Conservation (phyloP, 2,329 filamentous ascomycete genomes). For the Xylaria hypoxylon region DNA sequence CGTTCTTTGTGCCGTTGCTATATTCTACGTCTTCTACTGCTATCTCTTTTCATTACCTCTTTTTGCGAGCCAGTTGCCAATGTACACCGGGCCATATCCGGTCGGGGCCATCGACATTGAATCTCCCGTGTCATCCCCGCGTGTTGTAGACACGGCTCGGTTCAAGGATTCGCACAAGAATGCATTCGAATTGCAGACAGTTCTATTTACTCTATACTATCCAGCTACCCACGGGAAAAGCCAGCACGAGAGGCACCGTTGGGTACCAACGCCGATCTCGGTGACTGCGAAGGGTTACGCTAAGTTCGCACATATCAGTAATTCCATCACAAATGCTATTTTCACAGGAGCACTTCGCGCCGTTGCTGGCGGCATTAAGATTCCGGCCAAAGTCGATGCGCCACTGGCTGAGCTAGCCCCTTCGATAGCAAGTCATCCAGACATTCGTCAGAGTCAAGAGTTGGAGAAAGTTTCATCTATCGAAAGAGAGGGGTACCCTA, state of each 20-base stretch:
- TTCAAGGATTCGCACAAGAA: constrained; percentile 53
- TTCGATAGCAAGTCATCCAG: constrained; percentile 41
- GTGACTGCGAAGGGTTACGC: constrained; percentile 61
- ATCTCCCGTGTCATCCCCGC: constrained; percentile 46
- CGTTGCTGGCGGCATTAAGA: constrained; percentile 58
- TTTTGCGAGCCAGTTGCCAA: constrained; percentile 58
- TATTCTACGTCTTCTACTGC: constrained; percentile 56
- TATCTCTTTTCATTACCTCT: constrained; percentile 56
- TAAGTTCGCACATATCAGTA: constrained; percentile 58
- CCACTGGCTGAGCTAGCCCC: constrained; percentile 51
- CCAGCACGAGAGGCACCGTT: constrained; percentile 53
- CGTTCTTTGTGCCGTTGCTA: constrained; percentile 46
- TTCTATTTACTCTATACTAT: constrained; percentile 64
- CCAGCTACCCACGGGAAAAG: constrained; percentile 52
- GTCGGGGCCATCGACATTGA: constrained; percentile 63
- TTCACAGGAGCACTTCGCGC: constrained; percentile 58
- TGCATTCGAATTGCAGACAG: constrained; percentile 60
- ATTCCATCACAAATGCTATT: constrained; percentile 57
- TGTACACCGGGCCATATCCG: constrained; percentile 57
- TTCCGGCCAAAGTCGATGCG: constrained; percentile 61
- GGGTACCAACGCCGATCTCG: constrained; percentile 59
- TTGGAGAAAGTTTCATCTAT: constrained; percentile 43
- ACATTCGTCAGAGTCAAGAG: constrained; percentile 38
- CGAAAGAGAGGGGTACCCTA: constrained; percentile 51
- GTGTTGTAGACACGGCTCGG: constrained; percentile 53